Percentiles rank a stretch among this genome's conserved stretches.
phyloP scores from a whole-genome alignment of 345 rosid species.

The thale cress (Arabidopsis thaliana) region TAIR10.1 NC_003070.9:23647501-23648000 shows the following conservation, averaged over 20 bases:
- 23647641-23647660: constrained; percentile 32
- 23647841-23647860: constrained; percentile 29
- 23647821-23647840: constrained; percentile 20
- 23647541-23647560: not conserved
- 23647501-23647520: not conserved
- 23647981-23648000: not conserved
- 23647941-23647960: not conserved
- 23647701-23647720: not conserved
- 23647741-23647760: not conserved
- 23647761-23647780: constrained; percentile 14
- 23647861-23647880: not conserved
- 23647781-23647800: constrained; percentile 3
- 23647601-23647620: not conserved
- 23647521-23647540: constrained; percentile 4
- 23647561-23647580: not conserved
- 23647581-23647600: not conserved
- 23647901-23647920: not conserved
- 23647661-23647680: constrained; percentile 17
- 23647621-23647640: not conserved
- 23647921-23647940: not conserved
- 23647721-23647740: not conserved
- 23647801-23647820: not conserved
- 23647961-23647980: not conserved
- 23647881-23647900: constrained; percentile 22
- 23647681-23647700: constrained; percentile 14